These are phyloP conservation scores for Coelastrella sp. DNA, from an alignment of 139 green algal species.

Conservation along the genomic window DNA sequence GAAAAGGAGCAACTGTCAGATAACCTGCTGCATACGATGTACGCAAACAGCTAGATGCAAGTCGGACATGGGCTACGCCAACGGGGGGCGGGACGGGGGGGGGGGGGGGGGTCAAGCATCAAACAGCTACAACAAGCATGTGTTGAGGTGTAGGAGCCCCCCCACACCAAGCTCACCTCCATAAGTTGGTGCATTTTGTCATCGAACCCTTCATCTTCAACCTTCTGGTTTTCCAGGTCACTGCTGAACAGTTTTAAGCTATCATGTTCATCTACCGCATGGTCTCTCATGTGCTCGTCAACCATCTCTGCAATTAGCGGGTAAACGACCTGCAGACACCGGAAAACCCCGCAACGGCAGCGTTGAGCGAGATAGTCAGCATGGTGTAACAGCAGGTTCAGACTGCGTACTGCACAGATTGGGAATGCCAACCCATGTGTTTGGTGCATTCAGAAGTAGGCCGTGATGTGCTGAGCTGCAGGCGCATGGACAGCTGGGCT, in stretches of 20 bases:
- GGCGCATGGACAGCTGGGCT: too few relatives aligned
- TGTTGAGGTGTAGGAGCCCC: not conserved
- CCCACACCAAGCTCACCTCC: slow-evolving; percentile 9
- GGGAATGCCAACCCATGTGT: too few relatives aligned
- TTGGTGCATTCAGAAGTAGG: too few relatives aligned
- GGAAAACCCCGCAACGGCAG: not conserved
- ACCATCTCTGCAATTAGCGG: slow-evolving; percentile 4
- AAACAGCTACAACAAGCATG: not conserved
- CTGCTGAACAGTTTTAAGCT: slow-evolving; percentile 23
- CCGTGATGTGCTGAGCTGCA: too few relatives aligned
- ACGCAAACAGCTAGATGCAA: too few relatives aligned
- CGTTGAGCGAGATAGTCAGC: not conserved
- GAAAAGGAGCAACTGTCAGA: too few relatives aligned
- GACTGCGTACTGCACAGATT: too few relatives aligned
- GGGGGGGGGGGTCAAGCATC: too few relatives aligned
- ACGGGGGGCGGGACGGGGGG: too few relatives aligned
- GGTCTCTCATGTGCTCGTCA: slow-evolving; percentile 37
- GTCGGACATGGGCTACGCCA: too few relatives aligned
- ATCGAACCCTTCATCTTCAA: slow-evolving; percentile 29
- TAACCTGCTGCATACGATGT: too few relatives aligned
- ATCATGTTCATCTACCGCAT: slow-evolving; percentile 34
- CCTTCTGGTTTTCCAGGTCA: slow-evolving; percentile 25
- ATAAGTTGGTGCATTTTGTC: slow-evolving; percentile 49
- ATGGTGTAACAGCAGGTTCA: too few relatives aligned
- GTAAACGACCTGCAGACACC: not conserved